Base-by-base conservation (phyloP, 2,329 filamentous ascomycete genomes). In the Myriangium duriaei region DNA sequence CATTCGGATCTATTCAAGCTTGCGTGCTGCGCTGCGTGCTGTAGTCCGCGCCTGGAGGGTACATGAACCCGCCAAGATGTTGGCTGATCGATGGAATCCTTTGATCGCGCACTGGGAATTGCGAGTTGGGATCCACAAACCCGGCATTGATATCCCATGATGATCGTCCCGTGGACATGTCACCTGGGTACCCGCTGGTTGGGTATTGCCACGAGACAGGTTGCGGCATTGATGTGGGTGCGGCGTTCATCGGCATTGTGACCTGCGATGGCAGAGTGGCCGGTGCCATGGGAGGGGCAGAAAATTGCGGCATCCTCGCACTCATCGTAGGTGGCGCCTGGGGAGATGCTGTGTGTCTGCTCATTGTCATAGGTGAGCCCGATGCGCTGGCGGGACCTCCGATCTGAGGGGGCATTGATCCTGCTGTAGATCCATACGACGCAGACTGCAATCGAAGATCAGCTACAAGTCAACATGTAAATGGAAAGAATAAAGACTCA, bases 361-460 rank as follows among this genome's bases (percentile, higher is more conserved):
- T 60, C 59, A 34, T 44, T 18, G 45, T 42, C 12, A 45, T 42
- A 42, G 50, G 51, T 40, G 21, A 26, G n/a, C 46, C 47, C 36
- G 52, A 45, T 42, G 47, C 47, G 34, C 42, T 45, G 38, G 50
- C 44, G 24, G 47, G 44, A 32, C 43, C 32, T 31, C 37, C 18
- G 29, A 34, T 30, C 37, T 24, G 30, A 32, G 30, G 49, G 32
- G 61, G 62, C 42, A 67, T 55, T 29, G 59, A 54, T 30, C 62
- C 60, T 39, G 75, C 74, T 13, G 74, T 79, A 28, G 76, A 79
- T n/a, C 75, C 74, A 54, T 79, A 79, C 55, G 73, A 79, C 42
- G 75, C 76, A 49, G 75, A 78, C 74, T 78, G 50, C 10, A 13
- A 18, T 28, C 11, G 12, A 30, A 40, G 36, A 45, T 39, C 31